Evolutionary conservation across 352 stramenopile species (phyloP), one percentile per base, ranked within the genome.

Genomic region (Globisporangium irregulare): DNA sequence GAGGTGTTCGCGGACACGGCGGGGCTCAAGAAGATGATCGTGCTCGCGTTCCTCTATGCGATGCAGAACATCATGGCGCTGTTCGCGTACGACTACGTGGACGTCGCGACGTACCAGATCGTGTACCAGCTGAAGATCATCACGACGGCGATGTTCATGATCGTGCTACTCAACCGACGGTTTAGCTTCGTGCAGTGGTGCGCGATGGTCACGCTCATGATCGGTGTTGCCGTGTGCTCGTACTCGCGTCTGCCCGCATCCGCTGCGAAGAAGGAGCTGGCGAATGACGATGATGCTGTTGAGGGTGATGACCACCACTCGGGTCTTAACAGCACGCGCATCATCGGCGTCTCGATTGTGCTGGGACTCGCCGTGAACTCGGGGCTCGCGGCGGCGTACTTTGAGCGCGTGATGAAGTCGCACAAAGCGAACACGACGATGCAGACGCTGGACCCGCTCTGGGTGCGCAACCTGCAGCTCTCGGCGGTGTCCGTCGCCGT

Each of bases 71-170:
- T 94, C 70, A 87, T 92, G 71, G 86, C 88, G 67, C 81, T 96
- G 4, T 80, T 96, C 8, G 87, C 88, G 51, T 96, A 94, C 70
- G 88, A 96, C 71, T 94, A 94, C 74, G 85, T 96, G 46, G 88
- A 96, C 71, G 86, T 96, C 22, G 86, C 88, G 61, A 96, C 88
- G 73, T 96, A 94, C 72, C 87, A 96, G 80, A 94, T 96, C 68
- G 86, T 96, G 58, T 96, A 95, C 74, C 89, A 96, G 75, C 86
- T 94, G 66, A 96, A 96, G 82, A 94, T 96, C 78, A 93, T 96
- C 71, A 96, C 89, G 25, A 96, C 89, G 0, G 89, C 89, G 63
- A 81, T 96, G 78, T 96, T 94, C 70, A 95, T 95, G 87, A 86
- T 94, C 63, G 82, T 96, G 57, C 68, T 96, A 68, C 83, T 96